Conservation (phyloP, 257 asterid species). For the Voacanga thouarsii region DNA sequence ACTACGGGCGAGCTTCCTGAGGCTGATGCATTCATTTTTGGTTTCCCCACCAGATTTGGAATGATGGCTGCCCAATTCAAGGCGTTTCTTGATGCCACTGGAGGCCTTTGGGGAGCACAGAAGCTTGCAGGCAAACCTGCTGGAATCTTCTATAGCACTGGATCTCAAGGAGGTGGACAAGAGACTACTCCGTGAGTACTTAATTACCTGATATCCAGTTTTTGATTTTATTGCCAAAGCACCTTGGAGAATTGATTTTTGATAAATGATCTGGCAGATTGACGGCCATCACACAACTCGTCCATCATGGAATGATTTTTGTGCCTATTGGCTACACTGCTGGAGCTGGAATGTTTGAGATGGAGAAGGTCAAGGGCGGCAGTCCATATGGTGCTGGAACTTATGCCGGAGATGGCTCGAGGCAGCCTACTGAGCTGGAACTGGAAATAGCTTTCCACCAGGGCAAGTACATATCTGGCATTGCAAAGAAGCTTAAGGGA, state of each 20-base stretch:
- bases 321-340: conserved; percentile 64
- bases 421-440: conserved; percentile 30
- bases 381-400: conserved; percentile 44
- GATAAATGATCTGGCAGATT: conserved; percentile 31
- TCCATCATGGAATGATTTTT: conserved; percentile 61
- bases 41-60: conserved; percentile 50
- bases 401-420: conserved; percentile 36
- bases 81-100: conserved; percentile 49
- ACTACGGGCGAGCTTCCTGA: conserved; percentile 37
- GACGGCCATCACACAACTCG: conserved; percentile 65
- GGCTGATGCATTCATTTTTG: conserved; percentile 51
- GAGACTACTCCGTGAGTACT: conserved; percentile 47
- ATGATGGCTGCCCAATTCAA: conserved; percentile 59
- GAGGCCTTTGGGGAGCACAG: conserved; percentile 47
- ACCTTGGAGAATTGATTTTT: background rate
- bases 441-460: conserved; percentile 28
- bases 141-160: conserved; percentile 50
- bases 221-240: background rate
- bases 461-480: conserved; percentile 34
- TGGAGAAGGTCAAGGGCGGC: conserved; percentile 41
- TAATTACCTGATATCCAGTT: background rate
- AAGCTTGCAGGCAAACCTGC: conserved; percentile 56
- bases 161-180: conserved; percentile 60
- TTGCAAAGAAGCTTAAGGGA: conserved; percentile 33
- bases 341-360: conserved; percentile 64